Base-by-base conservation (phyloP, 805 yeast species). In the Yarrowia keelungensis region DNA sequence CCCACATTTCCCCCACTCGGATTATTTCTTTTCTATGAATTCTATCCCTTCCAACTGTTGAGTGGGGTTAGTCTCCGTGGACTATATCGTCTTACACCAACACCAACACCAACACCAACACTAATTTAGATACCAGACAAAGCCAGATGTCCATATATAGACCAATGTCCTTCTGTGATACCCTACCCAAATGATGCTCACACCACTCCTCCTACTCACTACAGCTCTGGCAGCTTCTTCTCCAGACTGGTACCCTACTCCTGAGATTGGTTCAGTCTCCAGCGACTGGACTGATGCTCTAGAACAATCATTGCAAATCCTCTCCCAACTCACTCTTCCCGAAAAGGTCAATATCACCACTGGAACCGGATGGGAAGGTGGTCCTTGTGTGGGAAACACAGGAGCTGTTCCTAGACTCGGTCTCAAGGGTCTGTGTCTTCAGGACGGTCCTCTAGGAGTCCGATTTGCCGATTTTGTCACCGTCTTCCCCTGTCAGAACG, bases 271-370 rank as follows among this genome's bases (percentile, higher is more conserved):
- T 12, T 45, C 73, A 0, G 62, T 68, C 35, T 39, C 35, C 10
- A 69, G 54, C 36, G 72, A 81, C 51, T 87, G 90, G 90, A 83
- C 81, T 70, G 81, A 79, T 10, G 89, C 90, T 1, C 86, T 82
- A 73, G 82, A 80, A 11, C 83, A 83, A 65, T 89, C 89, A 0
- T 77, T 85, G 69, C 82, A 80, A 67, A 74, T 86, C 43, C 88
- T 86, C n/a, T 83, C 83, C 67, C 83, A 83, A 70, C 82, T 87
- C 85, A 80, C 88, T 4, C 81, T 84, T 41, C 77, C 82, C 19
- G 90, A 87, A 73, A 86, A 86, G 71, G 88, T 85, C 39, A 87
- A 86, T 73, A 76, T 87, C 62, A 86, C 89, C 5, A 84, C 88
- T 2, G 90, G 89, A 11, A 85, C 86, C 10, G 88, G 88, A 12